Conservation (phyloP, 2,329 filamentous ascomycete species). For the Neopestalotiopsis sp. region DNA sequence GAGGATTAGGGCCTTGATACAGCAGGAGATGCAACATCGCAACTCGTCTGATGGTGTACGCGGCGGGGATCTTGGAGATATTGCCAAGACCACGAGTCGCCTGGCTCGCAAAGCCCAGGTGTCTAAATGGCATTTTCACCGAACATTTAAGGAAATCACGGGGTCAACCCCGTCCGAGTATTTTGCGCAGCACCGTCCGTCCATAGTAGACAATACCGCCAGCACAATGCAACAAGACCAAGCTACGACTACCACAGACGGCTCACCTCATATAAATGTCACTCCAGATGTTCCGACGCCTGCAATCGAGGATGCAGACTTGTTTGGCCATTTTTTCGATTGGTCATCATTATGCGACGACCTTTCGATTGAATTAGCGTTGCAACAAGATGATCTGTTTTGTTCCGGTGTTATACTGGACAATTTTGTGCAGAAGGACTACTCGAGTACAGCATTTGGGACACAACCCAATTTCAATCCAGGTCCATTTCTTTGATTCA, state of each 20-base stretch:
- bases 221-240: neutral
- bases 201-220: neutral
- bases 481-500: too few species aligned
- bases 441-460: too few species aligned
- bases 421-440: neutral
- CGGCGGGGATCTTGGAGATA: neutral
- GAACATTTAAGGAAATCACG: slow-evolving; percentile 13
- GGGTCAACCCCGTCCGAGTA: slow-evolving; percentile 1
- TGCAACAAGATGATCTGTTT: neutral
- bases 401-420: neutral
- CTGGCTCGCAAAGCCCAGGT: slow-evolving; percentile 10
- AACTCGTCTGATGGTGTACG: neutral
- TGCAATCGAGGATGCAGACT: neutral
- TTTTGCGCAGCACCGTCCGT: neutral
- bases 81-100: neutral
- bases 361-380: neutral
- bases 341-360: neutral
- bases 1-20: slow-evolving; percentile 9
- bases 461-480: too few species aligned
- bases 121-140: slow-evolving; percentile 19
- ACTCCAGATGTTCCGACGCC: neutral
- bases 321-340: neutral
- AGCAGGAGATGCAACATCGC: neutral
- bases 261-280: neutral
- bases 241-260: neutral